A percentile compares a stretch with the other conserved stretches of the same genome.
These are phyloP conservation scores for Podila horticola DNA, from an alignment of 192 early-diverging fungal species.

Conservation along the genomic window DNA sequence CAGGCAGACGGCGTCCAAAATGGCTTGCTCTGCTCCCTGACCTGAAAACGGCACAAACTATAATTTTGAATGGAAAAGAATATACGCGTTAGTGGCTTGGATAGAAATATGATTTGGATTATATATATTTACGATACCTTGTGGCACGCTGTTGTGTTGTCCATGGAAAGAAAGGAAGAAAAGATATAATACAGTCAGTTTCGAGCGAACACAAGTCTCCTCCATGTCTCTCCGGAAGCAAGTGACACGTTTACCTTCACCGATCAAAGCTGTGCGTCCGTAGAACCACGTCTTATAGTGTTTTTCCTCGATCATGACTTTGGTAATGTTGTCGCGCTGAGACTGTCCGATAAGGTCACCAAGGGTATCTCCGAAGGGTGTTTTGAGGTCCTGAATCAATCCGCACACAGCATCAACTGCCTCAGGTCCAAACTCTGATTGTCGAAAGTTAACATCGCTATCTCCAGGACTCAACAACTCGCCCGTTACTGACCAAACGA, in stretches of 20 bases:
- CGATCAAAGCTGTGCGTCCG: conserved; percentile 34
- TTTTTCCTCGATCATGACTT: conserved; percentile 47
- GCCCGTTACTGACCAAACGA: conserved; percentile 33
- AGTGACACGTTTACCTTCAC: conserved; percentile 21
- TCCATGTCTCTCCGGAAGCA: neutral
- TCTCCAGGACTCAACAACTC: conserved; percentile 28
- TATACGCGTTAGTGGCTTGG: neutral
- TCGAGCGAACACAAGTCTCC: neutral
- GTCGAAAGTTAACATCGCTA: conserved; percentile 24
- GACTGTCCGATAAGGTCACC: conserved; percentile 23
- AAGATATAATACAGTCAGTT: neutral
- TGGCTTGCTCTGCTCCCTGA: conserved; percentile 42
- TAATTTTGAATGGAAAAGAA: neutral
- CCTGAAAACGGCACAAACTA: conserved; percentile 42
- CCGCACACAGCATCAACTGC: conserved; percentile 36
- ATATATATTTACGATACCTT: conserved; percentile 13
- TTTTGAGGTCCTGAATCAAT: conserved; percentile 26
- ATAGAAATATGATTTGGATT: neutral
- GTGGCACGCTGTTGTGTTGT: conserved; percentile 24
- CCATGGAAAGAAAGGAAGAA: neutral
- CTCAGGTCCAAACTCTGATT: conserved; percentile 46
- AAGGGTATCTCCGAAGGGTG: conserved; percentile 28
- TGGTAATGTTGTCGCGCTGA: conserved; percentile 21
- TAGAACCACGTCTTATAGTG: conserved; percentile 45
- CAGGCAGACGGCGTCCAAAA: conserved; percentile 31